Percentiles rank a stretch among this genome's conserved stretches.
These are phyloP conservation scores for Gymnopus androsaceus DNA, from an alignment of 1,284 basidiomycete species.

Conservation along the genomic window DNA sequence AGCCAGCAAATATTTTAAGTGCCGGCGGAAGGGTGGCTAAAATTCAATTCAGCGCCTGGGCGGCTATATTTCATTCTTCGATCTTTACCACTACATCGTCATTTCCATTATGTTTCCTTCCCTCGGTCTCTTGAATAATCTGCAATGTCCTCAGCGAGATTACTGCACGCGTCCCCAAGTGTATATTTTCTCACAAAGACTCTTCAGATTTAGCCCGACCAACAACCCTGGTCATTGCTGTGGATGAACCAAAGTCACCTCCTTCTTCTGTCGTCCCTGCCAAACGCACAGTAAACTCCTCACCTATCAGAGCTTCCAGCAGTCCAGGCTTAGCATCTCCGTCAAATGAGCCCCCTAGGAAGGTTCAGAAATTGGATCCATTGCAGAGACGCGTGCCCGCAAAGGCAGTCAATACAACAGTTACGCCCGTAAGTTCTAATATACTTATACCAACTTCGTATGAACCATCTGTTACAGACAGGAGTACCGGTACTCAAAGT, in stretches of 20 bases:
- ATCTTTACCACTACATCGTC: too few relatives aligned
- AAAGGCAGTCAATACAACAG: constrained; percentile 1
- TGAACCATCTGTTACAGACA: neutral
- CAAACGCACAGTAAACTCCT: constrained; percentile 17
- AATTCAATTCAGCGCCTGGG: too few relatives aligned
- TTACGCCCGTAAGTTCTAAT: neutral
- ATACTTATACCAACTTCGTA: neutral
- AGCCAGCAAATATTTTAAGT: too few relatives aligned
- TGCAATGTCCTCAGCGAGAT: constrained; percentile 62
- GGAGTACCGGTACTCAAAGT: constrained; percentile 59
- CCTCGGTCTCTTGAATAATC: constrained; percentile 54
- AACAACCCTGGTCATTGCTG: constrained; percentile 39
- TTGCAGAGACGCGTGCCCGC: constrained; percentile 1
- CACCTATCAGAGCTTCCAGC: neutral
- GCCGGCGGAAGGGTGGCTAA: too few relatives aligned
- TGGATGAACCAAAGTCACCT: constrained; percentile 31
- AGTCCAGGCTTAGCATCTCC: neutral
- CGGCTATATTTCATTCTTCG: too few relatives aligned
- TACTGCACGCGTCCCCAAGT: constrained; percentile 53
- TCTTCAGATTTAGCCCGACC: constrained; percentile 38
- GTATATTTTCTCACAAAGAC: constrained; percentile 62
- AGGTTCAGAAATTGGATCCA: constrained; percentile 13
- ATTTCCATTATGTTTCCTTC: constrained; percentile 63
- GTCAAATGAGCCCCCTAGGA: constrained; percentile 14
- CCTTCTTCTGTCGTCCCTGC: constrained; percentile 21